These are phyloP conservation scores for Cyclotella cryptica DNA, from an alignment of 108 stramenopile species.

Conservation along the genomic window DNA sequence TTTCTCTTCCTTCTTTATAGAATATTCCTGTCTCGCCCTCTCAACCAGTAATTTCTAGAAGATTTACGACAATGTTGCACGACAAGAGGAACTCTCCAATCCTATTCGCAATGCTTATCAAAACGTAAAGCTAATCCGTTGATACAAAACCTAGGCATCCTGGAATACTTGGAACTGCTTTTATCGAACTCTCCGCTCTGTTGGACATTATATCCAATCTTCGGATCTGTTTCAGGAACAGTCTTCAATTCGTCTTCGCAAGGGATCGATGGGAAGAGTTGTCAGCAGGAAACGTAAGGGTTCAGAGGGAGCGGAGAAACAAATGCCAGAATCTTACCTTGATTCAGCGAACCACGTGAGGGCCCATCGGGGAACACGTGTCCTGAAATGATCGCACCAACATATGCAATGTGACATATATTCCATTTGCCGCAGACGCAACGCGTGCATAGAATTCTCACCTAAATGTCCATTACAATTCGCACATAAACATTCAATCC, in stretches of 20 bases:
- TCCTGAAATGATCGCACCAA: conserved; percentile 59
- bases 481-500: conserved; percentile 76
- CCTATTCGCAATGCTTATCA: conserved; percentile 32
- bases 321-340: neutral
- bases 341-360: conserved; percentile 36
- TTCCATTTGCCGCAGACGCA: neutral
- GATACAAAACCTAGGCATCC: conserved; percentile 79
- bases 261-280: no score
- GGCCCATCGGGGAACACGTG: conserved; percentile 91
- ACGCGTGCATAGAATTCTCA: neutral
- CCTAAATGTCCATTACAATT: conserved; percentile 47
- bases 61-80: neutral
- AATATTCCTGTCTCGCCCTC: no score
- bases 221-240: conserved; percentile 76
- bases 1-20: no score
- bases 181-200: conserved; percentile 5
- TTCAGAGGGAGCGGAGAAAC: no score
- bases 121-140: conserved; percentile 77
- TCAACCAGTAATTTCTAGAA: no score
- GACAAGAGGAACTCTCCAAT: neutral
- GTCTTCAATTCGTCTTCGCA: conserved; percentile 37
- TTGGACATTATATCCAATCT: conserved; percentile 35
- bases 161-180: conserved; percentile 30
- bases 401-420: neutral
- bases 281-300: no score